Evolutionary conservation across 768 basidiomycete genomes (phyloP).

Genomic region (Sporobolomyces pararoseus): DNA sequence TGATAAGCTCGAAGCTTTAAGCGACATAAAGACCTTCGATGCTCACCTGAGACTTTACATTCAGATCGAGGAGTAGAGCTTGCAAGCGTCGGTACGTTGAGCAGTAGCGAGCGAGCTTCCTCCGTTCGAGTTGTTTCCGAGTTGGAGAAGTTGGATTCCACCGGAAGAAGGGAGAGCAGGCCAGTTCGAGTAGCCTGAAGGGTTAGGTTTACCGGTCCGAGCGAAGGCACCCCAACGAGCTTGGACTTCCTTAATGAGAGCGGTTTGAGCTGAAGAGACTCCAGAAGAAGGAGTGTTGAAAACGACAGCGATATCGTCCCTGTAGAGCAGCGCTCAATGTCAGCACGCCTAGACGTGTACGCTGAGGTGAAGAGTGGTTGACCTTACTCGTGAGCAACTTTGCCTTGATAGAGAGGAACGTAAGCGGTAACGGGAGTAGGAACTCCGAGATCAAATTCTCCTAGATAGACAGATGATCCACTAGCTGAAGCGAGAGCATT

Average conservation of each 20-base stretch:
- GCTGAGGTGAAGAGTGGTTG: not conserved
- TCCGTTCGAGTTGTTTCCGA: slow-evolving; percentile 52
- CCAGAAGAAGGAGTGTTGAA: slow-evolving; percentile 55
- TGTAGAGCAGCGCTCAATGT: too few relatives aligned
- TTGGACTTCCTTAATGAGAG: slow-evolving; percentile 65
- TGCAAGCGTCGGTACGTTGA: slow-evolving; percentile 13
- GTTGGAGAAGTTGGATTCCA: slow-evolving; percentile 59
- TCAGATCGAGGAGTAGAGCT: slow-evolving; percentile 7
- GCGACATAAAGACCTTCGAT: not conserved
- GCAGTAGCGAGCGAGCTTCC: not conserved
- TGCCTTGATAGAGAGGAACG: slow-evolving; percentile 7
- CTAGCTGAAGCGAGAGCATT: slow-evolving; percentile 7
- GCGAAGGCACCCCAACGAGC: slow-evolving; percentile 67
- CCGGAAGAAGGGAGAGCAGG: slow-evolving; percentile 52
- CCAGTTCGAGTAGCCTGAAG: slow-evolving; percentile 53
- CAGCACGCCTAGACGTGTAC: too few relatives aligned
- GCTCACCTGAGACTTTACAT: not conserved
- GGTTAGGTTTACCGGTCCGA: slow-evolving; percentile 61
- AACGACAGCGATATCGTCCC: slow-evolving; percentile 73
- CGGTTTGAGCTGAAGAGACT: slow-evolving; percentile 47
- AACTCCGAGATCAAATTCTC: slow-evolving; percentile 30
- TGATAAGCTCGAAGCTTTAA: too few relatives aligned
- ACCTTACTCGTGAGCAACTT: slow-evolving; percentile 27
- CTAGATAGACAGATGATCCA: slow-evolving; percentile 15
- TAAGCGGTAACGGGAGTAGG: not conserved